These are phyloP conservation scores for Clarireedia paspali DNA, from an alignment of 2,329 filamentous ascomycete species.

Conservation along the genomic window DNA sequence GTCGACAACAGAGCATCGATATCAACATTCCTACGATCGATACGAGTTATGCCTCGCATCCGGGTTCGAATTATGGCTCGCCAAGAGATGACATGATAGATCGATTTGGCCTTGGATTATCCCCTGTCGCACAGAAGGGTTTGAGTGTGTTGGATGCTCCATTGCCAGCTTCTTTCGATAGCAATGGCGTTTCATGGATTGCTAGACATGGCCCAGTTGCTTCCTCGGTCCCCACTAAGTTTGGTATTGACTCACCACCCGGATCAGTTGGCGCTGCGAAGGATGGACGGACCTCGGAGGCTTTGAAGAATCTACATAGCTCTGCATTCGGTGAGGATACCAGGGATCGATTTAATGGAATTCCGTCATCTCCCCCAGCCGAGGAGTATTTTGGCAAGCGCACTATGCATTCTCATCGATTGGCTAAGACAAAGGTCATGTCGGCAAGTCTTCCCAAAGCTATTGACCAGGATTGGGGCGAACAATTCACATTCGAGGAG, in stretches of 20 bases:
- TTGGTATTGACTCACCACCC: constrained; percentile 79
- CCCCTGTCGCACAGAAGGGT: constrained; percentile 61
- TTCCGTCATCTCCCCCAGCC: constrained; percentile 37
- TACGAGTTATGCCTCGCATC: constrained; percentile 43
- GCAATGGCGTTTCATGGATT: constrained; percentile 87
- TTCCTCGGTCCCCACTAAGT: constrained; percentile 85
- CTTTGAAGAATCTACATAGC: constrained; percentile 56
- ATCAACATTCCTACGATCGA: constrained; percentile 41
- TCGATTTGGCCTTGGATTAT: constrained; percentile 65
- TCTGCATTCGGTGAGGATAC: constrained; percentile 56
- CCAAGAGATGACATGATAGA: constrained; percentile 57
- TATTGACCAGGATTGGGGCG: constrained; percentile 54
- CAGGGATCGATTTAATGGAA: constrained; percentile 53
- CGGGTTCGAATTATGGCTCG: constrained; percentile 66
- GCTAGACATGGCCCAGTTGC: constrained; percentile 86
- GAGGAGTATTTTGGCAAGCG: constrained; percentile 63
- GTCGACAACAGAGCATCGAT: constrained; percentile 44
- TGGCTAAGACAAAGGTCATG: constrained; percentile 59
- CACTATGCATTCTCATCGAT: constrained; percentile 60
- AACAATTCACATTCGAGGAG: constrained; percentile 73
- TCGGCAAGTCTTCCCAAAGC: constrained; percentile 59
- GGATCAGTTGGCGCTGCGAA: constrained; percentile 60
- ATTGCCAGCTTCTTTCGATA: constrained; percentile 90
- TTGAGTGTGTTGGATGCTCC: constrained; percentile 91
- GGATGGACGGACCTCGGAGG: constrained; percentile 53